Percentiles rank a stretch among this genome's conserved stretches.
Conservation (phyloP, 208 protist species). For the Willaertia magna region DNA sequence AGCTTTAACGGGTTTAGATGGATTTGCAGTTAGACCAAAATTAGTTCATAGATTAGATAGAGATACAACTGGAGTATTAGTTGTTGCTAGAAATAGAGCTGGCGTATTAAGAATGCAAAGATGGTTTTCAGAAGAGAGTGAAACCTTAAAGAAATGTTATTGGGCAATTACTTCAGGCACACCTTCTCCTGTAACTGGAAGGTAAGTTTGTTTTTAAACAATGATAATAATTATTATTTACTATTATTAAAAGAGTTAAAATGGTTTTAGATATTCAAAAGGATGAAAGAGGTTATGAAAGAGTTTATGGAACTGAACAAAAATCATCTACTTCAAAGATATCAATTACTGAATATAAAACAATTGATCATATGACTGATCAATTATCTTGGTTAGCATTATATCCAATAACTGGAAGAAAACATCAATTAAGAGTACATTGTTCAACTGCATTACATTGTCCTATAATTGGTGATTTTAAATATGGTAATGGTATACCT, state of each 20-base stretch:
- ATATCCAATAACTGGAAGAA: slow-evolving; percentile 4
- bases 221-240: background rate
- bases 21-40: slow-evolving; percentile 33
- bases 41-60: slow-evolving; percentile 69
- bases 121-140: slow-evolving; percentile 65
- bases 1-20: background rate
- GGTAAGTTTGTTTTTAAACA: background rate
- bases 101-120: slow-evolving; percentile 60
- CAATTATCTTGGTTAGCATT: background rate
- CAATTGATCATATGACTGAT: background rate
- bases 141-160: slow-evolving; percentile 75
- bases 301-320: background rate
- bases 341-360: background rate
- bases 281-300: background rate
- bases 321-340: background rate
- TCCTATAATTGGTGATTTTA: background rate
- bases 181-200: slow-evolving; percentile 62
- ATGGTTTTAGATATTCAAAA: background rate
- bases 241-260: background rate
- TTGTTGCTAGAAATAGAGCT: slow-evolving; percentile 55
- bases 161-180: slow-evolving; percentile 68
- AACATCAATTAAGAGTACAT: slow-evolving; percentile 8
- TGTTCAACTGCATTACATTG: background rate
- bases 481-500: background rate
- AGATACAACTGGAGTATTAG: slow-evolving; percentile 70